Evolutionary conservation across 306 rosid species (phyloP).

Genomic region (Trifolium fragiferum): DNA sequence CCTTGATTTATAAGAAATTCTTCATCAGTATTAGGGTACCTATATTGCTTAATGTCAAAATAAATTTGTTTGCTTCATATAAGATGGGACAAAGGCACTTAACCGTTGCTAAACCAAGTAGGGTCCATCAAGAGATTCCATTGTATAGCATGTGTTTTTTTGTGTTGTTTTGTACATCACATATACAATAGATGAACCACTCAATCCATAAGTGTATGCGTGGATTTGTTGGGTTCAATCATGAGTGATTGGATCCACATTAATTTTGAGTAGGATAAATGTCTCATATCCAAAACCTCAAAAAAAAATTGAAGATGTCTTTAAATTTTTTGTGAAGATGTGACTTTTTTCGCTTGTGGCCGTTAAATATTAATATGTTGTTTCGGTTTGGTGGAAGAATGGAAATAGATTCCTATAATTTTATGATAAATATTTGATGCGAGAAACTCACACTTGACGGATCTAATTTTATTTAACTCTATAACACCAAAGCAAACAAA

Average conservation of each 20-base stretch:
- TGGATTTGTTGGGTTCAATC: no score
- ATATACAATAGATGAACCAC: neutral
- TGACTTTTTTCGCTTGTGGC: no score
- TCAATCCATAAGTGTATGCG: neutral
- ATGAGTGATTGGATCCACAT: no score
- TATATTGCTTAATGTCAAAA: conserved; percentile 39
- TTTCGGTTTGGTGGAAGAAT: no score
- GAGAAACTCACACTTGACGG: no score
- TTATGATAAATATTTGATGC: no score
- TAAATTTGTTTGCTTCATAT: conserved; percentile 44
- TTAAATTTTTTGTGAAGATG: no score
- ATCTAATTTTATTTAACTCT: neutral
- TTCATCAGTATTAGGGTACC: conserved; percentile 20
- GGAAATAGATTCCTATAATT: no score
- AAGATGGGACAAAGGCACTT: conserved; percentile 39
- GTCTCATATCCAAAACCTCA: no score
- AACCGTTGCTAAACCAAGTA: conserved; percentile 25
- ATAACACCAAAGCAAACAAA: neutral
- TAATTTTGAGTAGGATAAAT: no score
- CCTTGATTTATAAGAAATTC: conserved; percentile 35
- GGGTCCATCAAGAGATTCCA: conserved; percentile 19
- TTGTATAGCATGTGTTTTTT: neutral
- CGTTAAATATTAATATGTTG: no score
- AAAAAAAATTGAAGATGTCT: no score
- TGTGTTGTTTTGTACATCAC: conserved; percentile 7